Percentiles rank a stretch among this genome's conserved stretches.
These are phyloP conservation scores for Mrakia blollopis DNA, from an alignment of 768 basidiomycete genomes.

Conservation along the genomic window DNA sequence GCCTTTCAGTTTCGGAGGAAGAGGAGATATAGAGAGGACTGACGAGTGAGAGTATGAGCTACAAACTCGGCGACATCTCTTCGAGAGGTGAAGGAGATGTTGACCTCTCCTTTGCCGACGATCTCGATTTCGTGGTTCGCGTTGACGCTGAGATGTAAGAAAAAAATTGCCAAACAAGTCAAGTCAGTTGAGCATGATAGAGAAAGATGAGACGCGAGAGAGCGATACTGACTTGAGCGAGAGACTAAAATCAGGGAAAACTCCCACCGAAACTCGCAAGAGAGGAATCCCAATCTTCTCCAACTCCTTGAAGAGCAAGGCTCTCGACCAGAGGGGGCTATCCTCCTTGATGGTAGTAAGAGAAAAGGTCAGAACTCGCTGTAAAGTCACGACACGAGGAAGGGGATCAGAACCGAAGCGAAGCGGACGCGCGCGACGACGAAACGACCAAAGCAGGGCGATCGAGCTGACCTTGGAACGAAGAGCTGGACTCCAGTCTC, in stretches of 20 bases:
- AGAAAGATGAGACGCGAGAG: not conserved
- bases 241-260: not conserved
- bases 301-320: not conserved
- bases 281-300: not conserved
- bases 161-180: no score
- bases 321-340: not conserved
- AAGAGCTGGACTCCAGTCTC: not conserved
- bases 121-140: not conserved
- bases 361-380: not conserved
- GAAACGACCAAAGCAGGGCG: not conserved
- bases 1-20: no score
- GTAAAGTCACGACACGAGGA: not conserved
- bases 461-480: not conserved
- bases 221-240: not conserved
- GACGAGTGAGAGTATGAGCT: not conserved
- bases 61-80: not conserved
- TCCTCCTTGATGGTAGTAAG: not conserved
- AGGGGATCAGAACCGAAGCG: not conserved
- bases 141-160: not conserved
- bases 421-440: not conserved
- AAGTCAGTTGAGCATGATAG: not conserved
- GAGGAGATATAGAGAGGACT: not conserved
- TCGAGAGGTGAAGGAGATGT: not conserved
- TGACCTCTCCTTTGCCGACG: not conserved
- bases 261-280: not conserved